Evolutionary conservation across 768 basidiomycete species (phyloP).

Genomic region (Boletus fagicola): DNA sequence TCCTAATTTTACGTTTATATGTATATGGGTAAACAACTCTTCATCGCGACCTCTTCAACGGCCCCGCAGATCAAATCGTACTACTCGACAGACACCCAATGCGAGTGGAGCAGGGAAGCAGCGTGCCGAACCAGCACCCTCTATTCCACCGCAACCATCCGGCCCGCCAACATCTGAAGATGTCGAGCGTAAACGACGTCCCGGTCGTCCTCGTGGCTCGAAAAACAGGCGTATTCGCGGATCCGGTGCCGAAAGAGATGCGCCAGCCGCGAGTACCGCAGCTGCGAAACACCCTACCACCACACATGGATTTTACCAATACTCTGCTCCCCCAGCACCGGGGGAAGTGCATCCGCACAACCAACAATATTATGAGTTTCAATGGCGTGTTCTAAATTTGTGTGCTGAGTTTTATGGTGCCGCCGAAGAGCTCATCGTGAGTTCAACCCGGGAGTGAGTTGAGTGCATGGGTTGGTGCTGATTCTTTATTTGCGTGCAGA

Average conservation of each 20-base stretch:
- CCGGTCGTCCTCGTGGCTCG: constrained; percentile 77
- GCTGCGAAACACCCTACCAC: constrained; percentile 32
- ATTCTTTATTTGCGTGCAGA: constrained; percentile 30
- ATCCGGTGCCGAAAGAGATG: constrained; percentile 29
- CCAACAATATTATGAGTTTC: constrained; percentile 81
- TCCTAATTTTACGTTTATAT: constrained; percentile 12
- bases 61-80: constrained; percentile 25
- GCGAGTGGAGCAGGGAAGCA: constrained; percentile 19
- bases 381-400: constrained; percentile 79
- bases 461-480: constrained; percentile 8
- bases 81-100: constrained; percentile 16
- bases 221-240: constrained; percentile 61
- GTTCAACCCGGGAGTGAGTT: constrained; percentile 31
- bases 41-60: constrained; percentile 5
- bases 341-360: constrained; percentile 59
- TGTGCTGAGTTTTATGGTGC: constrained; percentile 86
- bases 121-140: constrained; percentile 27
- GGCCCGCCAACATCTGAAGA: constrained; percentile 29
- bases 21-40: neutral
- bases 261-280: constrained; percentile 9
- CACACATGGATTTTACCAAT: constrained; percentile 46
- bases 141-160: constrained; percentile 25
- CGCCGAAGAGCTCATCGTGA: constrained; percentile 78
- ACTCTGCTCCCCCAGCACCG: constrained; percentile 40
- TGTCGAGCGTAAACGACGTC: constrained; percentile 60